These are phyloP conservation scores for Solanum phureja DNA, from an alignment of 257 asterid genomes.

Conservation along the genomic window DNA sequence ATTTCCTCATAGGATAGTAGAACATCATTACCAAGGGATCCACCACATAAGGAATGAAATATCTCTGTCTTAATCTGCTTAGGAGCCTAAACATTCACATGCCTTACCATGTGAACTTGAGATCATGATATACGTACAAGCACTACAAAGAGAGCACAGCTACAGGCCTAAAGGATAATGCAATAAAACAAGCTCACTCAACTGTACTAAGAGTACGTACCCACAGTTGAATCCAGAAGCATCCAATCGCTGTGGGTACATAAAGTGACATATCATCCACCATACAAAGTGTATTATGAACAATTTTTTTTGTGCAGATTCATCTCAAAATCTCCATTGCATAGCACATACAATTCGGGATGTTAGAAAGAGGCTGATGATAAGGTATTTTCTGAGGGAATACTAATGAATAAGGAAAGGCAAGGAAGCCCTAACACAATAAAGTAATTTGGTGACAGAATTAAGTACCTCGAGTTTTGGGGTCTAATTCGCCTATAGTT, in stretches of 20 bases:
- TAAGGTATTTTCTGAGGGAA: neutral
- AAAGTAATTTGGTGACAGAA: neutral
- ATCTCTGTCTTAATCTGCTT: neutral
- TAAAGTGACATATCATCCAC: neutral
- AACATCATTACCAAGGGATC: neutral
- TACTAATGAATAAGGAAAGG: neutral
- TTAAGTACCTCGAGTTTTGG: conserved; percentile 65
- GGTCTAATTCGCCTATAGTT: conserved; percentile 49
- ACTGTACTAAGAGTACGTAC: neutral
- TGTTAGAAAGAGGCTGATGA: neutral
- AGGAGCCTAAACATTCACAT: neutral
- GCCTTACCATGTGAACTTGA: neutral
- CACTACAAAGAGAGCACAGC: neutral
- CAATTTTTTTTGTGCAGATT: neutral
- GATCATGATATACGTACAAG: neutral
- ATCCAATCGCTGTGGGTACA: neutral
- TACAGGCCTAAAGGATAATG: neutral
- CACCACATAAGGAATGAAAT: neutral
- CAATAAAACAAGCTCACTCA: neutral
- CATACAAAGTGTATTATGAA: neutral
- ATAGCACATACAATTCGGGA: neutral
- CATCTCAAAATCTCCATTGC: neutral
- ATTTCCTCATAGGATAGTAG: neutral
- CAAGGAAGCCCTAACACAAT: neutral
- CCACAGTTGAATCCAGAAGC: neutral